Evolutionary conservation across 202 grass and related monocot genomes (phyloP).

Genomic region (Saccharum hybrid): DNA sequence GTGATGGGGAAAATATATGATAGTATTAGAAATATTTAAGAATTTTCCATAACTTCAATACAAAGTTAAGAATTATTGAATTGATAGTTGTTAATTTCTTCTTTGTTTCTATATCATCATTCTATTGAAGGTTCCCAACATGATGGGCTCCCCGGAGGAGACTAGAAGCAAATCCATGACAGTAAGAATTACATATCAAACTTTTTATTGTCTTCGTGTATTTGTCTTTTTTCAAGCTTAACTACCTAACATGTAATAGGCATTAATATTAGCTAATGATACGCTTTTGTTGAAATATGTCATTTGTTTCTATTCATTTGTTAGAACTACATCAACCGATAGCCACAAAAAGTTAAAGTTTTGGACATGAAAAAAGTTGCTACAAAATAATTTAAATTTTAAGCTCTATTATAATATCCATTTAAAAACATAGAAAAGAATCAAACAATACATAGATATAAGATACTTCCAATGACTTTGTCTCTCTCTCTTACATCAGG

Average conservation of each 20-base stretch:
- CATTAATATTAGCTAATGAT: background rate
- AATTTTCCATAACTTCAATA: background rate
- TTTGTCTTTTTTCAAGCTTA: background rate
- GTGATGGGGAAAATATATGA: background rate
- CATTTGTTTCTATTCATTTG: background rate
- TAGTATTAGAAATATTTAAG: background rate
- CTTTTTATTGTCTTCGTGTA: background rate
- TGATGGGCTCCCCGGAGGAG: background rate
- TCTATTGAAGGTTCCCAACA: background rate
- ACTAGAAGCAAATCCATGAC: background rate
- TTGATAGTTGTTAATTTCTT: background rate
- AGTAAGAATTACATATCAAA: background rate
- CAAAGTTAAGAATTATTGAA: background rate
- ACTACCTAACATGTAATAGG: background rate
- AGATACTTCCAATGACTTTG: too few relatives aligned
- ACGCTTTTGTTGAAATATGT: background rate
- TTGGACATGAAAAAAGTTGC: too few relatives aligned
- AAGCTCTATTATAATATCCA: too few relatives aligned
- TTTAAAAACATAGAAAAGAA: too few relatives aligned
- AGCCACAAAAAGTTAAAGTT: too few relatives aligned
- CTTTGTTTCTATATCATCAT: background rate
- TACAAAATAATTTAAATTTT: too few relatives aligned
- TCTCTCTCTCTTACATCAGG: too few relatives aligned
- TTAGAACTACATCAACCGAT: too few relatives aligned
- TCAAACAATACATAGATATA: too few relatives aligned